Conservation (phyloP, 2,329 filamentous ascomycete species). For the Fusarium graminum region DNA sequence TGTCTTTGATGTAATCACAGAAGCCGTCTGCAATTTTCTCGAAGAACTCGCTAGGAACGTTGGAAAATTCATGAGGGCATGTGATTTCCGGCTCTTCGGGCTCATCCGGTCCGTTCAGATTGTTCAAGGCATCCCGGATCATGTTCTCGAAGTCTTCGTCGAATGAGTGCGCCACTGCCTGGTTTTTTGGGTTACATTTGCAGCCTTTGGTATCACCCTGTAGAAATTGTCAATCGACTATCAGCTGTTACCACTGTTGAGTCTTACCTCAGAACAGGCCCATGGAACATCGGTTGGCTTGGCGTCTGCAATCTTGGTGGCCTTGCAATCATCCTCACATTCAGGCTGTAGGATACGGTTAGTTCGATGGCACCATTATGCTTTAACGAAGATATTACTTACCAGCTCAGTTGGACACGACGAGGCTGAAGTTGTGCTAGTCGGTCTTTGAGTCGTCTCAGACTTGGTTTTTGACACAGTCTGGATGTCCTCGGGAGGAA, state of each 20-base stretch:
- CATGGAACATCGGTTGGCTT: background rate
- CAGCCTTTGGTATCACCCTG: background rate
- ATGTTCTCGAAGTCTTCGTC: background rate
- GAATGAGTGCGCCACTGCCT: background rate
- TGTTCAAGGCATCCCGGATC: background rate
- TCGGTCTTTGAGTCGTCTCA: background rate
- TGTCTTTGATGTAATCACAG: background rate
- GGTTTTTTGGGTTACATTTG: background rate
- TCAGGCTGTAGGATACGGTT: background rate
- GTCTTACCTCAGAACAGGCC: background rate
- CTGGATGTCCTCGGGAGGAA: conserved; percentile 10
- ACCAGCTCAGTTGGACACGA: background rate
- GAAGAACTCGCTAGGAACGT: background rate
- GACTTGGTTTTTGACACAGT: conserved; percentile 7
- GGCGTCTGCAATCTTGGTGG: background rate
- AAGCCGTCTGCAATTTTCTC: background rate
- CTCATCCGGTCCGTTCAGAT: background rate
- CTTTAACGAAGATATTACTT: background rate
- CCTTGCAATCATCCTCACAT: background rate
- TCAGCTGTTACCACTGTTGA: too few species aligned
- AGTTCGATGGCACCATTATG: background rate
- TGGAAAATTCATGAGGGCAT: background rate
- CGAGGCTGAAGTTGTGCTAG: conserved; percentile 1
- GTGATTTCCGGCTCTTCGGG: background rate
- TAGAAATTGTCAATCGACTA: background rate